Evolutionary conservation across 179 eudicot genomes (phyloP).

Genomic region (Vitellaria paradoxa): DNA sequence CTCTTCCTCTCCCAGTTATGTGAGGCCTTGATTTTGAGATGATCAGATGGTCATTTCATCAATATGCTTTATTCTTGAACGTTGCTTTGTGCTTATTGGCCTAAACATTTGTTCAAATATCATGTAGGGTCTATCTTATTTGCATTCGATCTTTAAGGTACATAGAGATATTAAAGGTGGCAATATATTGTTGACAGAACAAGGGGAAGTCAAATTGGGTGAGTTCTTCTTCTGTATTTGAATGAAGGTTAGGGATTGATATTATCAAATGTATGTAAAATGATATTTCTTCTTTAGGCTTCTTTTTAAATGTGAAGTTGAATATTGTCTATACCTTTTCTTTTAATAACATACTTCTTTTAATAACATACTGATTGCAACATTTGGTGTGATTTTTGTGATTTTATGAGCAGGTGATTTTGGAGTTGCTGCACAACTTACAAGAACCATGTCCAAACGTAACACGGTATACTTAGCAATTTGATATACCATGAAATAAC

Average conservation of each 20-base stretch:
- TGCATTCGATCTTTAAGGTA: constrained; percentile 96
- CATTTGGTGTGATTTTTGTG: not conserved
- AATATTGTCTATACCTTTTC: not conserved
- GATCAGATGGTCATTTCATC: not conserved
- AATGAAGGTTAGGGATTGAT: not conserved
- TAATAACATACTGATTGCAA: not conserved
- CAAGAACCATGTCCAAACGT: constrained; percentile 98
- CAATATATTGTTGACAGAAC: constrained; percentile 92
- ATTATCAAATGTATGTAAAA: not conserved
- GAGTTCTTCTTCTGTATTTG: constrained; percentile 24
- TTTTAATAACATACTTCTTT: not conserved
- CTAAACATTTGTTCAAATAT: constrained; percentile 18
- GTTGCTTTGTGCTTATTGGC: constrained; percentile 7
- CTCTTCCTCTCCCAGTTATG: not conserved
- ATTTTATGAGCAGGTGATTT: constrained; percentile 75
- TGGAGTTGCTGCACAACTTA: constrained; percentile 98
- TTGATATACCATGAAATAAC: not conserved
- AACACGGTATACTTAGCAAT: constrained; percentile 64
- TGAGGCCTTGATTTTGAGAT: not conserved
- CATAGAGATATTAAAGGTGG: constrained; percentile 99
- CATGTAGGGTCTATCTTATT: constrained; percentile 85
- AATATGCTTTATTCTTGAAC: not conserved
- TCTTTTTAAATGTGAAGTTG: constrained; percentile 5
- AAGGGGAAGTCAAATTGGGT: constrained; percentile 99
- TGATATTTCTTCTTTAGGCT: constrained; percentile 8